phyloP scores from a whole-genome alignment of 176 grass and related monocot genomes.

The Triticum monococcum region DNA sequence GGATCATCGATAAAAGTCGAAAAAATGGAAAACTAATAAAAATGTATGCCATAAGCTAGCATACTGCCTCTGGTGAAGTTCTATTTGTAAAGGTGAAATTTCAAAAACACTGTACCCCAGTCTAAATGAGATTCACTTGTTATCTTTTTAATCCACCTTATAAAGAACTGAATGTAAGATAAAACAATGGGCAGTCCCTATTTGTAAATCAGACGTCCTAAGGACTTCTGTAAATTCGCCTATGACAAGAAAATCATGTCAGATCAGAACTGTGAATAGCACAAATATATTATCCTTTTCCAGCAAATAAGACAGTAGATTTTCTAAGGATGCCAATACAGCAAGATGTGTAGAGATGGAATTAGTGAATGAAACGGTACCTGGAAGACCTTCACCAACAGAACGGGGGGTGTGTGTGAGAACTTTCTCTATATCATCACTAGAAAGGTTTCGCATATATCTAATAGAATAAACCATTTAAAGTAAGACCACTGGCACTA shows the following conservation, averaged over 20 bases:
- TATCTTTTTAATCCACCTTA: conserved; percentile 5
- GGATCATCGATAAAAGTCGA: not conserved
- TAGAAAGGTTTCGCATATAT: conserved; percentile 82
- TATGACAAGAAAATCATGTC: not conserved
- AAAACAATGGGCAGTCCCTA: not conserved
- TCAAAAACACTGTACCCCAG: not conserved
- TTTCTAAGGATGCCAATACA: conserved; percentile 2
- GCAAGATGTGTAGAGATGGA: conserved; percentile 7
- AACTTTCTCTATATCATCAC: conserved; percentile 94
- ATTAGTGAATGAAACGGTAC: conserved; percentile 40
- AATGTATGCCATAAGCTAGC: not conserved
- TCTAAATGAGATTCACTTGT: not conserved
- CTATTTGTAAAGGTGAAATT: not conserved
- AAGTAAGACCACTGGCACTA: conserved; percentile 6
- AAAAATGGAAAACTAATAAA: not conserved
- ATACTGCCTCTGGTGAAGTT: not conserved
- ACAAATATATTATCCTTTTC: not conserved
- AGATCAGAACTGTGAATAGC: not conserved
- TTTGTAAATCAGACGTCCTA: not conserved
- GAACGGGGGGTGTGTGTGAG: conserved; percentile 67
- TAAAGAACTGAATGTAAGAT: not conserved
- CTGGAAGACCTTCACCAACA: conserved; percentile 81
- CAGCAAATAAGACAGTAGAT: not conserved
- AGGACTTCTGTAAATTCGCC: not conserved
- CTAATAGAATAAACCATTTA: conserved; percentile 49